Evolutionary conservation across 768 basidiomycete genomes (phyloP).

Genomic region (Collybiopsis luxurians): DNA sequence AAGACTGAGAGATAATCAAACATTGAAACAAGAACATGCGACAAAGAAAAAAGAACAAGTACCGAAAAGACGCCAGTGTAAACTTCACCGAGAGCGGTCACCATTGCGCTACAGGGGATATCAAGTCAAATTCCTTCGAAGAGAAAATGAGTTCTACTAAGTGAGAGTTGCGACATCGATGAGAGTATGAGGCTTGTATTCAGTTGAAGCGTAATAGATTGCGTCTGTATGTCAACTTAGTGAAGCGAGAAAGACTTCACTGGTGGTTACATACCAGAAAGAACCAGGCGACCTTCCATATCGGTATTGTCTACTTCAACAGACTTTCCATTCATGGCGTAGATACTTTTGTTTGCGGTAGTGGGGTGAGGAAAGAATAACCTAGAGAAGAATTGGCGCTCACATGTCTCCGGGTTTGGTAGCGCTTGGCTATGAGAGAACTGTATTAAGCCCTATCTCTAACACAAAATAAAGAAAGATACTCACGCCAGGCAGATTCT

Average conservation of each 20-base stretch:
- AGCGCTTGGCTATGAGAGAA: conserved; percentile 35
- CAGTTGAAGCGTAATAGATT: conserved; percentile 75
- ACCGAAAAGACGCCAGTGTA: conserved; percentile 81
- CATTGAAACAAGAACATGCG: neutral
- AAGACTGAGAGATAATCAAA: conserved; percentile 41
- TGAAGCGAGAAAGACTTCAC: no score
- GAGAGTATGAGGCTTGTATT: conserved; percentile 77
- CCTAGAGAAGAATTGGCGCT: conserved; percentile 17
- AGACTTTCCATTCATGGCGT: conserved; percentile 87
- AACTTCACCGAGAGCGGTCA: conserved; percentile 69
- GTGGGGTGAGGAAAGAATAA: neutral
- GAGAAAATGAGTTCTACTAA: conserved; percentile 39
- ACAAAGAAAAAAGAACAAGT: conserved; percentile 15
- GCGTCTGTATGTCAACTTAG: conserved; percentile 48
- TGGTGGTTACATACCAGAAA: conserved; percentile 54
- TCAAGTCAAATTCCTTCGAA: neutral
- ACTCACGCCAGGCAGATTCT: conserved; percentile 79
- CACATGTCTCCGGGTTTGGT: conserved; percentile 86
- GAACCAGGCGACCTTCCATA: conserved; percentile 75
- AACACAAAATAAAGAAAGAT: conserved; percentile 10
- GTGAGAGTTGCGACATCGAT: conserved; percentile 89
- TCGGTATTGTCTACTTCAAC: conserved; percentile 89
- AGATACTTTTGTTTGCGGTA: conserved; percentile 64
- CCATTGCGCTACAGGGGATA: conserved; percentile 54
- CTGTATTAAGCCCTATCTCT: conserved; percentile 9